Evolutionary conservation across 352 stramenopile genomes (phyloP).

Genomic region (Peronospora farinosa): DNA sequence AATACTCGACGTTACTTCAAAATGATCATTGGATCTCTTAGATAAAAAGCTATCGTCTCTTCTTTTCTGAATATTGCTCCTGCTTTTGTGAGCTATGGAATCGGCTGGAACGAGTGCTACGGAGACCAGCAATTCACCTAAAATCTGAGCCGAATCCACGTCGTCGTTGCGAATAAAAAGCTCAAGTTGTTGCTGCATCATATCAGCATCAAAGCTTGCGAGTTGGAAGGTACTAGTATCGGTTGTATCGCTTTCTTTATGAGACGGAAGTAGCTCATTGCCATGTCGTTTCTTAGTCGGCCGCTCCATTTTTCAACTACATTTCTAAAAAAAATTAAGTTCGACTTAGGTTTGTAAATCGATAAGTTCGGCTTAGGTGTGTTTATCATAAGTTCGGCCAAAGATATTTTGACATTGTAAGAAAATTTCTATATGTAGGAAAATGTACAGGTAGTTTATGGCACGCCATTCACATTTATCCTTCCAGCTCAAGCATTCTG

Average conservation of each 20-base stretch:
- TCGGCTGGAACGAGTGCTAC: constrained; percentile 32
- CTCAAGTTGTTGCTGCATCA: constrained; percentile 60
- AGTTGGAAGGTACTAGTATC: not conserved
- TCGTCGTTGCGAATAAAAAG: constrained; percentile 43
- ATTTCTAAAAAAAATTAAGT: constrained; percentile 8
- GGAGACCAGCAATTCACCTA: constrained; percentile 56
- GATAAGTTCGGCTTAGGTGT: constrained; percentile 24
- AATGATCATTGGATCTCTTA: not conserved
- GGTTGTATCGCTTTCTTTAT: constrained; percentile 3
- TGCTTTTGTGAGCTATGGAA: constrained; percentile 1
- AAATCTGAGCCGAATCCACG: constrained; percentile 52
- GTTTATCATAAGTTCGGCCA: not conserved
- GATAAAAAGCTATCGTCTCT: constrained; percentile 17
- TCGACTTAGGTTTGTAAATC: constrained; percentile 14
- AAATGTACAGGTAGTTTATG: too few relatives aligned
- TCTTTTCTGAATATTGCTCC: not conserved
- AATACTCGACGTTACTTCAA: not conserved
- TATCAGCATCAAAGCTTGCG: constrained; percentile 29
- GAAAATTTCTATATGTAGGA: too few relatives aligned
- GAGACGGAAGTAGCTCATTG: constrained; percentile 9
- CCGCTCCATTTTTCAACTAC: constrained; percentile 16
- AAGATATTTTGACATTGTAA: too few relatives aligned
- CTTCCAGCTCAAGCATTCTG: not conserved
- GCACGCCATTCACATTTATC: not conserved
- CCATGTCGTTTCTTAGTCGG: constrained; percentile 33